phyloP scores from a whole-genome alignment of 805 yeast genomes.

The Brettanomyces naardenensis region DNA sequence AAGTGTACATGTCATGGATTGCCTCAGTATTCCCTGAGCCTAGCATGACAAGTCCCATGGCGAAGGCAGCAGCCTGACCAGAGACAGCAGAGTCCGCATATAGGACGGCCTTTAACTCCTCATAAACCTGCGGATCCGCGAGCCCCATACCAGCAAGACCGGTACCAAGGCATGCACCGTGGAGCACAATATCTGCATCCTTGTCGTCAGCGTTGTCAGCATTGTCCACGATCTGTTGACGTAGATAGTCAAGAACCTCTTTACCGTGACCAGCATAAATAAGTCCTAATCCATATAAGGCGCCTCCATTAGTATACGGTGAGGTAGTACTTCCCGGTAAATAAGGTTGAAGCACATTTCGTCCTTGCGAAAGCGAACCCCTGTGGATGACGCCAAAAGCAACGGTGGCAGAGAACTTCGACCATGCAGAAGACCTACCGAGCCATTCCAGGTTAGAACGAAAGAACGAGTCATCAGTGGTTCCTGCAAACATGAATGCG shows the following conservation, averaged over 20 bases:
- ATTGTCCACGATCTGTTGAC: slow-evolving; percentile 60
- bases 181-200: slow-evolving; percentile 76
- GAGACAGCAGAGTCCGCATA: slow-evolving; percentile 89
- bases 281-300: slow-evolving; percentile 86
- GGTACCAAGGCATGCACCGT: slow-evolving; percentile 92
- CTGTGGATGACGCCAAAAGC: slow-evolving; percentile 96
- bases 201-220: slow-evolving; percentile 31
- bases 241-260: slow-evolving; percentile 73
- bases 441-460: slow-evolving; percentile 91
- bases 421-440: slow-evolving; percentile 97
- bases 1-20: slow-evolving; percentile 71
- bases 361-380: slow-evolving; percentile 90
- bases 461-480: slow-evolving; percentile 90
- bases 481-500: slow-evolving; percentile 93
- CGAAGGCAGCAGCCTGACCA: slow-evolving; percentile 93
- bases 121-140: slow-evolving; percentile 64
- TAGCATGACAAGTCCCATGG: slow-evolving; percentile 93
- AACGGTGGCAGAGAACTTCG: slow-evolving; percentile 95
- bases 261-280: slow-evolving; percentile 95
- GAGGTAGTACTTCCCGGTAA: slow-evolving; percentile 77
- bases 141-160: slow-evolving; percentile 98
- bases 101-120: slow-evolving; percentile 73
- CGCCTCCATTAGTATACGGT: slow-evolving; percentile 91
- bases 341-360: slow-evolving; percentile 79
- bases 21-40: slow-evolving; percentile 77